phyloP scores from a whole-genome alignment of 192 early-diverging fungal genomes.

The Coemansia sp. region DNA sequence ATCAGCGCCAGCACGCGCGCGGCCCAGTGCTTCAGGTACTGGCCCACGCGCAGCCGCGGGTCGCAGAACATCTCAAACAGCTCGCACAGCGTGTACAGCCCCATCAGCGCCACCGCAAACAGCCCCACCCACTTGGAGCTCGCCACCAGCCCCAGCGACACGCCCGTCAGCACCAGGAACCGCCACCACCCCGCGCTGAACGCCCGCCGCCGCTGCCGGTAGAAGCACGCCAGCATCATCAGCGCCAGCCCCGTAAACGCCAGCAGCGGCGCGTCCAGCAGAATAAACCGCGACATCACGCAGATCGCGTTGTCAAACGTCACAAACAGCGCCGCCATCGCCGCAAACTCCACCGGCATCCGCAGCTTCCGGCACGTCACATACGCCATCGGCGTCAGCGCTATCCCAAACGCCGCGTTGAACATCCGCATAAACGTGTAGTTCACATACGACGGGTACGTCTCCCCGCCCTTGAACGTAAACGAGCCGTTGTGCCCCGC shows the following conservation, averaged over 20 bases:
- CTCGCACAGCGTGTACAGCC: constrained; percentile 36
- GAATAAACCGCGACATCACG: constrained; percentile 87
- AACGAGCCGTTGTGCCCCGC: constrained; percentile 87
- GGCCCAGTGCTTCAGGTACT: constrained; percentile 79
- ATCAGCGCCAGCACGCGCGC: constrained; percentile 82
- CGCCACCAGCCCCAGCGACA: constrained; percentile 80
- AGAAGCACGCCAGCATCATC: constrained; percentile 70
- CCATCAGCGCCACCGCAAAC: constrained; percentile 79
- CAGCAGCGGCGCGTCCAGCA: constrained; percentile 93
- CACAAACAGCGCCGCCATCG: constrained; percentile 75
- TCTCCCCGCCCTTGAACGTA: constrained; percentile 73
- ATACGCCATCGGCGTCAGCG: constrained; percentile 88
- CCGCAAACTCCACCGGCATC: constrained; percentile 62
- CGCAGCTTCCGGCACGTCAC: constrained; percentile 76
- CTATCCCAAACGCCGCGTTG: constrained; percentile 86
- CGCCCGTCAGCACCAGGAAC: constrained; percentile 79
- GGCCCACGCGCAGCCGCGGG: constrained; percentile 51
- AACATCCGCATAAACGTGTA: constrained; percentile 89
- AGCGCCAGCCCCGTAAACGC: constrained; percentile 74
- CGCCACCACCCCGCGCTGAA: constrained; percentile 88
- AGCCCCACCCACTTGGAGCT: constrained; percentile 98
- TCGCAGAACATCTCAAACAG: constrained; percentile 49
- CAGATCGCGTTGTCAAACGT: constrained; percentile 63
- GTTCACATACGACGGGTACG: constrained; percentile 79
- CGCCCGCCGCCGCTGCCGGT: constrained; percentile 64